These are phyloP conservation scores for Ramichloridium luteum DNA, from an alignment of 2,329 filamentous ascomycete genomes.

Conservation along the genomic window DNA sequence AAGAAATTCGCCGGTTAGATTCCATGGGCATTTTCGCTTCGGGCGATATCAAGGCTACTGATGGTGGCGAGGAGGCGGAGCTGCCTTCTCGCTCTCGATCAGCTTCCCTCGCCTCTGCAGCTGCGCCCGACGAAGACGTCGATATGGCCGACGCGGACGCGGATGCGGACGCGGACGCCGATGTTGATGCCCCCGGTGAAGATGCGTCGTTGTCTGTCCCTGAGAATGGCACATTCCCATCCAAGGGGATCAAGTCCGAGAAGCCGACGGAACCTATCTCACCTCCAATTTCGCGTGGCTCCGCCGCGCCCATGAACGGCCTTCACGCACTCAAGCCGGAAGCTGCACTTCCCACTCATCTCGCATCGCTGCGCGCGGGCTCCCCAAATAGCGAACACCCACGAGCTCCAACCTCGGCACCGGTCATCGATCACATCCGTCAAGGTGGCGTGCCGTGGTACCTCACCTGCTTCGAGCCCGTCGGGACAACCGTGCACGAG, in stretches of 20 bases:
- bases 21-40: conserved; percentile 45
- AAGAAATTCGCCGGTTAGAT: conserved; percentile 62
- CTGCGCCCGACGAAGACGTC: conserved; percentile 22
- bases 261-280: conserved; percentile 23
- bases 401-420: not conserved
- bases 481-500: conserved; percentile 67
- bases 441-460: conserved; percentile 83
- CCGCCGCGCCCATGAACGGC: conserved; percentile 9
- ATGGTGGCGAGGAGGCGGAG: conserved; percentile 31
- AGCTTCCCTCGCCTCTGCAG: conserved; percentile 28
- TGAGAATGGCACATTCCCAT: not conserved
- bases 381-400: not conserved
- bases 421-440: conserved; percentile 29
- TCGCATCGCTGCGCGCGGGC: not conserved
- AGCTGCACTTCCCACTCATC: not conserved
- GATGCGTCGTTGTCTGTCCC: not conserved
- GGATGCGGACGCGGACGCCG: conserved; percentile 12
- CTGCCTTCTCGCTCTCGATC: conserved; percentile 15
- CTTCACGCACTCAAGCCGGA: too few species aligned
- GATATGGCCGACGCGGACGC: conserved; percentile 23
- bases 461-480: conserved; percentile 63
- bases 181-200: not conserved
- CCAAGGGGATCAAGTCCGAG: conserved; percentile 7
- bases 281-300: conserved; percentile 22
- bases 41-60: conserved; percentile 34